phyloP scores from a whole-genome alignment of 208 protist genomes.

The Trypanosoma mega region DNA sequence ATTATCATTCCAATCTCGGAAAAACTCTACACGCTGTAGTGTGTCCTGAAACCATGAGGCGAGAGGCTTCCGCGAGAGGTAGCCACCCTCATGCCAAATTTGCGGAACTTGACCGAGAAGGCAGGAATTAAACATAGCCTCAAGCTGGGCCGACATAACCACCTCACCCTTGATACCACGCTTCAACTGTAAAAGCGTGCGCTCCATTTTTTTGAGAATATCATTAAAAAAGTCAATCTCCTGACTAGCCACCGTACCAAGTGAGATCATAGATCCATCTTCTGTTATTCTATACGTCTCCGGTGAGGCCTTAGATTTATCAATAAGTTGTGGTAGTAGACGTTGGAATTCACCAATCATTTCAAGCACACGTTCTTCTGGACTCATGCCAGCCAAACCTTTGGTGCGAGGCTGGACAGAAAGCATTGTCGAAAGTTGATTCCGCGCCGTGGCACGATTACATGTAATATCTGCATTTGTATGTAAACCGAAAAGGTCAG shows the following conservation, averaged over 20 bases:
- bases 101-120: slow-evolving; percentile 92
- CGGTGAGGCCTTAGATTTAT: slow-evolving; percentile 69
- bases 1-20: slow-evolving; percentile 93
- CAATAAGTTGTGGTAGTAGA: slow-evolving; percentile 77
- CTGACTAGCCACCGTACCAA: slow-evolving; percentile 87
- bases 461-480: slow-evolving; percentile 94
- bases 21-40: slow-evolving; percentile 90
- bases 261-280: slow-evolving; percentile 87
- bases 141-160: slow-evolving; percentile 88
- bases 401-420: slow-evolving; percentile 90
- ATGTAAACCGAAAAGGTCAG: slow-evolving; percentile 96
- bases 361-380: slow-evolving; percentile 80
- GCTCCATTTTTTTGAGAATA: slow-evolving; percentile 72
- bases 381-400: slow-evolving; percentile 37
- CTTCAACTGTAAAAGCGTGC: slow-evolving; percentile 66
- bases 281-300: slow-evolving; percentile 88
- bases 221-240: slow-evolving; percentile 92
- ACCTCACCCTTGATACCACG: slow-evolving; percentile 91
- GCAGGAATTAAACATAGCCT: slow-evolving; percentile 91
- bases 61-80: slow-evolving; percentile 96
- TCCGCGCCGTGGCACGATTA: slow-evolving; percentile 86
- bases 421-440: slow-evolving; percentile 85
- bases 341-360: slow-evolving; percentile 79
- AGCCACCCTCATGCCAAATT: slow-evolving; percentile 87
- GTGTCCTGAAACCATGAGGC: slow-evolving; percentile 96